phyloP scores from a whole-genome alignment of 768 basidiomycete genomes.

The Termitomyces sp. region DNA sequence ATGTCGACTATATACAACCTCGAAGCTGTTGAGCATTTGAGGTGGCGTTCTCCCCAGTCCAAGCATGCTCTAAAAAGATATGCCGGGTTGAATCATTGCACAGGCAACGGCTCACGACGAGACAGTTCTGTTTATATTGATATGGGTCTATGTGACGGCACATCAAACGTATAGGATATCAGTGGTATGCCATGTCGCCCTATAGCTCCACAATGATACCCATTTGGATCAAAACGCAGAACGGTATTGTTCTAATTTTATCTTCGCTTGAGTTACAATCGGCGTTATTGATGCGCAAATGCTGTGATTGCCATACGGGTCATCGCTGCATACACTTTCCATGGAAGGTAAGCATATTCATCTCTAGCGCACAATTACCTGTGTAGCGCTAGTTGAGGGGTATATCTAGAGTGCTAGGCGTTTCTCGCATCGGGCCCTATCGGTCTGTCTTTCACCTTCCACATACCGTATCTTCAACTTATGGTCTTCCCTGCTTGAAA shows the following conservation, averaged over 20 bases:
- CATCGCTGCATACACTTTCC: background rate
- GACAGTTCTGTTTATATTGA: background rate
- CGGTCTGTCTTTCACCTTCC: too few relatives aligned
- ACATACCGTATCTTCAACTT: background rate
- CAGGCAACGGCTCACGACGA: background rate
- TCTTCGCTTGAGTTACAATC: background rate
- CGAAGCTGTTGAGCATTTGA: background rate
- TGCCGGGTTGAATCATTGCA: background rate
- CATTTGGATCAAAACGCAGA: background rate
- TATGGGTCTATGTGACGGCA: background rate
- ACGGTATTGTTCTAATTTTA: background rate
- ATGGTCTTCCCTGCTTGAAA: background rate
- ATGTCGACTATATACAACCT: background rate
- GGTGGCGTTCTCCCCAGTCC: background rate
- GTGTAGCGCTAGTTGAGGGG: background rate
- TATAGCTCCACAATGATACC: background rate
- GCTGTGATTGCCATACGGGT: background rate
- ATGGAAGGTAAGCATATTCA: background rate
- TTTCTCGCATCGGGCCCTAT: background rate
- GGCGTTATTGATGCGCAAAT: background rate
- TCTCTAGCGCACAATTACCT: too few relatives aligned
- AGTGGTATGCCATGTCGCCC: background rate
- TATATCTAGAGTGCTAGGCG: background rate
- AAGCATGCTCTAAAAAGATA: background rate
- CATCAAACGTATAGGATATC: background rate